These are phyloP conservation scores for Leucosporidium scottii DNA, from an alignment of 768 basidiomycete species.

Conservation along the genomic window DNA sequence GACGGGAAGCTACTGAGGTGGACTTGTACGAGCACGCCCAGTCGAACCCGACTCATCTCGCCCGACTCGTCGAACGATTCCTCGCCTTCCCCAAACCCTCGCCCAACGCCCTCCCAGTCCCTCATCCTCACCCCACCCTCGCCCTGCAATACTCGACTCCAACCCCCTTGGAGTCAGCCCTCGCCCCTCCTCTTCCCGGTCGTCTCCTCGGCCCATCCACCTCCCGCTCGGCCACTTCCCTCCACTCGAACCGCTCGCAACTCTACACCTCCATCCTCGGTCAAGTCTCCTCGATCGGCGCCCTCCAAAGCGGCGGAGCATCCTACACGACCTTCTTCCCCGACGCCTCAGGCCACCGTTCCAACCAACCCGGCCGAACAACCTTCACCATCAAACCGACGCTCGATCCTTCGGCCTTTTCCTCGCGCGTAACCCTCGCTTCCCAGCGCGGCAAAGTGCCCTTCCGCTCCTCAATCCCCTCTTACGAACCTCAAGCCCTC, in stretches of 20 bases:
- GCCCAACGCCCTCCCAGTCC: neutral
- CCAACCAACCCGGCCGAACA: constrained; percentile 28
- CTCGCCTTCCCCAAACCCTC: constrained; percentile 6
- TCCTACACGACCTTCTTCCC: constrained; percentile 29
- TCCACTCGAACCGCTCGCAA: neutral
- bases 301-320: neutral
- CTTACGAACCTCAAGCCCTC: constrained; percentile 25
- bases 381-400: constrained; percentile 18
- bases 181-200: constrained; percentile 23
- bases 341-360: constrained; percentile 16
- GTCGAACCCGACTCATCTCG: constrained; percentile 21
- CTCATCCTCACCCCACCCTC: constrained; percentile 28
- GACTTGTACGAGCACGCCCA: constrained; percentile 27
- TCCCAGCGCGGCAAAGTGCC: neutral
- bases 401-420: constrained; percentile 10
- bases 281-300: neutral
- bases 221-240: neutral
- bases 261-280: constrained; percentile 22
- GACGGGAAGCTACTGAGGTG: neutral
- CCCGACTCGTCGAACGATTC: constrained; percentile 29
- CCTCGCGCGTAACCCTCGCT: neutral
- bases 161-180: constrained; percentile 26
- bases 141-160: constrained; percentile 27
- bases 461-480: constrained; percentile 7
- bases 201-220: constrained; percentile 24